phyloP scores from a whole-genome alignment of 2,329 filamentous ascomycete species.

The Chlorencoelia australis region DNA sequence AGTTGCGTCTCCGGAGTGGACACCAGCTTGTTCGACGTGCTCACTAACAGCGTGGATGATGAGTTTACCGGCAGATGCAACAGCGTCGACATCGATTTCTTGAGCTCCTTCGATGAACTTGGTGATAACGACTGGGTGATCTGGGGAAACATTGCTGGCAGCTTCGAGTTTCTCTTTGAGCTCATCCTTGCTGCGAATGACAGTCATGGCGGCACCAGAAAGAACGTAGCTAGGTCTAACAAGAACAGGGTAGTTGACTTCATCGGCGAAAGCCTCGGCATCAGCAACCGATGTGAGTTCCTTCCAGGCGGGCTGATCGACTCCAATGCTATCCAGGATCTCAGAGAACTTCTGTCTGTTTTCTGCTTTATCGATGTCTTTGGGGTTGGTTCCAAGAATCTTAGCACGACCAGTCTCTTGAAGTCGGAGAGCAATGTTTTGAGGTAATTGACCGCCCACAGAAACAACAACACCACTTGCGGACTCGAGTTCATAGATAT shows the following conservation, averaged over 20 bases:
- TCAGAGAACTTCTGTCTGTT: constrained; percentile 97
- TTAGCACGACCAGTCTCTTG: constrained; percentile 86
- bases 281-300: constrained; percentile 84
- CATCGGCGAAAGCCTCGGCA: constrained; percentile 75
- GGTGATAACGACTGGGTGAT: constrained; percentile 95
- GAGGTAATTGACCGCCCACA: constrained; percentile 89
- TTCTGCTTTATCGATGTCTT: constrained; percentile 95
- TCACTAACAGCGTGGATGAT: constrained; percentile 88
- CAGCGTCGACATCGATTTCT: constrained; percentile 94
- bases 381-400: constrained; percentile 83
- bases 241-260: constrained; percentile 86
- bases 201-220: constrained; percentile 96
- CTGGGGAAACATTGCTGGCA: constrained; percentile 81
- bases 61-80: constrained; percentile 76
- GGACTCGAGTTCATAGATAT: constrained; percentile 90
- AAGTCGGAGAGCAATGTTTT: constrained; percentile 91
- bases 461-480: constrained; percentile 86
- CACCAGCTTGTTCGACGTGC: constrained; percentile 93
- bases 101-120: constrained; percentile 96
- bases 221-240: constrained; percentile 93
- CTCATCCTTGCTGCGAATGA: constrained; percentile 79
- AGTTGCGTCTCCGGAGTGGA: constrained; percentile 95
- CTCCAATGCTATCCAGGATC: constrained; percentile 90
- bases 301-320: constrained; percentile 97
- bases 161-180: constrained; percentile 92